Conservation (phyloP, 345 rosid species). For the Fremontodendron californicum region DNA sequence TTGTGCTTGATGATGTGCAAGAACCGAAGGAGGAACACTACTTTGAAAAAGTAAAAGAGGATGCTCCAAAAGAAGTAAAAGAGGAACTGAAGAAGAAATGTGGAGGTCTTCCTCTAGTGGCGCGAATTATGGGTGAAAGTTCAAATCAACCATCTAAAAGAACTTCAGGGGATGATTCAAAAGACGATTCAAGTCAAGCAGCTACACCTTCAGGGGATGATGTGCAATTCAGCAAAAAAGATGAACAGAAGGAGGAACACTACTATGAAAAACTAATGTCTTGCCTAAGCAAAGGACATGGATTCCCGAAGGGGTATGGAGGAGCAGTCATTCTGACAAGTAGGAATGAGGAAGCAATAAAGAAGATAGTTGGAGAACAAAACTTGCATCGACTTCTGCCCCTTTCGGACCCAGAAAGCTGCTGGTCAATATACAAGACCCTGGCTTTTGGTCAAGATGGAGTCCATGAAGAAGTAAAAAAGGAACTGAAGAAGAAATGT, state of each 20-base stretch:
- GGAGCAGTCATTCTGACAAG: conserved; percentile 49
- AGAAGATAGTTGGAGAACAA: conserved; percentile 43
- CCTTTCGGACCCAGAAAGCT: conserved; percentile 21
- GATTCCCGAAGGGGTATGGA: conserved; percentile 51
- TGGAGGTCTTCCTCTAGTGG: conserved; percentile 44
- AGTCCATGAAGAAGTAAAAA: conserved; percentile 12
- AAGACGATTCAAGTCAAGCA: neutral
- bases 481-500: conserved; percentile 35
- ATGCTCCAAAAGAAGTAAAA: conserved; percentile 15
- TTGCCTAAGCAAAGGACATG: conserved; percentile 14
- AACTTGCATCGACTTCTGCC: conserved; percentile 33
- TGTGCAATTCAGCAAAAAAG: no score
- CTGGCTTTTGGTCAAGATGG: neutral
- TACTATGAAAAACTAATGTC: conserved; percentile 30
- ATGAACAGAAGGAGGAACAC: conserved; percentile 9
- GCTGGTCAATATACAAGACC: conserved; percentile 36
- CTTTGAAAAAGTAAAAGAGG: no score
- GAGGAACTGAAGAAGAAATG: conserved; percentile 35
- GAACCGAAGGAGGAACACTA: no score
- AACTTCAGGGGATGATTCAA: neutral
- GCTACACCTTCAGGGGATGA: no score
- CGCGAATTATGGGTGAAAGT: conserved; percentile 28
- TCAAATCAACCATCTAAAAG: neutral
- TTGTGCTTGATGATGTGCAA: conserved; percentile 48
- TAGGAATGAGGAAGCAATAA: conserved; percentile 29